phyloP scores from a whole-genome alignment of 2,329 filamentous ascomycete genomes.

The Penicillium sp. region DNA sequence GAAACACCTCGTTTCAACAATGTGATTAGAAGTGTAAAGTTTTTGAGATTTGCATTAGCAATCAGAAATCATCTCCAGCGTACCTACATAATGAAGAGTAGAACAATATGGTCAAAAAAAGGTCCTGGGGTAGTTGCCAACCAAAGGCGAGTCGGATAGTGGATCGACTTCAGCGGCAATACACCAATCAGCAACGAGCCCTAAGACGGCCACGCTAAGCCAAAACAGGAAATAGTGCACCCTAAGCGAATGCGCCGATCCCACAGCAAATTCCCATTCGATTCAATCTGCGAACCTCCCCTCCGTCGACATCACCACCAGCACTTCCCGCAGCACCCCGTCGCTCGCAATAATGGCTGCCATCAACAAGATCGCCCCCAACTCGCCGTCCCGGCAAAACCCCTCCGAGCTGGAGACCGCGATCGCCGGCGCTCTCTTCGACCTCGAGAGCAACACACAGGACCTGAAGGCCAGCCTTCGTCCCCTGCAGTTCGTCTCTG shows the following conservation, averaged over 20 bases:
- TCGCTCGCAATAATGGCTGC: constrained; percentile 65
- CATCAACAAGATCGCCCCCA: constrained; percentile 97
- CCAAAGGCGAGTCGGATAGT: constrained; percentile 4
- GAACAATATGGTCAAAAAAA: neutral
- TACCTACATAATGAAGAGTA: neutral
- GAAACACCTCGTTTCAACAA: neutral
- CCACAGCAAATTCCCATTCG: constrained; percentile 37
- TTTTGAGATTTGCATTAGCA: neutral
- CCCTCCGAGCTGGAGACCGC: constrained; percentile 96
- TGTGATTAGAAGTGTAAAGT: constrained; percentile 15
- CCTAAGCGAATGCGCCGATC: constrained; percentile 38
- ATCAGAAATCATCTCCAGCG: neutral
- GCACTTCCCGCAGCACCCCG: constrained; percentile 38
- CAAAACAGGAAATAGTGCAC: constrained; percentile 21
- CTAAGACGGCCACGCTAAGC: constrained; percentile 23
- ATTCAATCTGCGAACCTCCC: constrained; percentile 33
- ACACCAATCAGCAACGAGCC: constrained; percentile 9
- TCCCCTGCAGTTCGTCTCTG: constrained; percentile 97
- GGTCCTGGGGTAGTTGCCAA: constrained; percentile 1
- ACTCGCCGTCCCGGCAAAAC: constrained; percentile 93
- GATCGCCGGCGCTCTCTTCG: constrained; percentile 96
- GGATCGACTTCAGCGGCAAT: neutral
- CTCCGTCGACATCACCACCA: constrained; percentile 38
- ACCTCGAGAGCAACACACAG: constrained; percentile 98
- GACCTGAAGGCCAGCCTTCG: constrained; percentile 96